Evolutionary conservation across 257 asterid genomes (phyloP), one percentile per base, ranked within the genome.

Genomic region (Forsythia suspensa): DNA sequence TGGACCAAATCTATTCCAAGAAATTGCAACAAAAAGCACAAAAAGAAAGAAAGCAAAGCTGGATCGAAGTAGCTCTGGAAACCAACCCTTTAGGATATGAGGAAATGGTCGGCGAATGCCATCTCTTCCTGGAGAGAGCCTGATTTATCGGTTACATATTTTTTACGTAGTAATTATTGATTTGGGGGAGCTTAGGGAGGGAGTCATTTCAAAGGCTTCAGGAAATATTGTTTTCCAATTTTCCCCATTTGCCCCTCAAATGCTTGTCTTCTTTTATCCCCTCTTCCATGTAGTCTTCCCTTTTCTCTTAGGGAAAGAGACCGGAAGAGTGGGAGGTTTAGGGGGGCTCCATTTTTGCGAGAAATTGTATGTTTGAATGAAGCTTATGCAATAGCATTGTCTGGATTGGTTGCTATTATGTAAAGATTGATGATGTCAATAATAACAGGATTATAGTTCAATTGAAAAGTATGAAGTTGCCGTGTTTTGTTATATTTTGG

Each of bases 1-100:
- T 44, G 96, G 94, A 11, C 91, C 94, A 46, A 96, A 96, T 83
- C 85, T 86, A 63, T 96, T 96, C 83, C 98, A 96, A 88, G 94
- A 90, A 82, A 16, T 89, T 24, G 92, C 97, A 20, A 80, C 83
- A 42, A 82, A 76, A 51, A 91, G 84, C 57, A 80, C 83, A 0
- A 86, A 87, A 76, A 8, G 75, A 38, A 90, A 92, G 85, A 85
- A 78, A 79, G 82, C 84, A 1, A 90, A 87, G 84, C 79, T 84
- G 75, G 83, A 88, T 71, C 81, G 37, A 67, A 82, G 78, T 43
- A 79, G 79, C 86, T 74, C 76, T 2, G 84, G 83, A 44, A 87
- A 86, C 89, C 89, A 83, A 43, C 96, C 92, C 34, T 88, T 86
- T 77, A 91, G 94, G 92, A 90, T 93, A 88, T 82, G 83, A 87